Evolutionary conservation across 2,329 filamentous ascomycete genomes (phyloP).

Genomic region (Aspergillus bombycis): DNA sequence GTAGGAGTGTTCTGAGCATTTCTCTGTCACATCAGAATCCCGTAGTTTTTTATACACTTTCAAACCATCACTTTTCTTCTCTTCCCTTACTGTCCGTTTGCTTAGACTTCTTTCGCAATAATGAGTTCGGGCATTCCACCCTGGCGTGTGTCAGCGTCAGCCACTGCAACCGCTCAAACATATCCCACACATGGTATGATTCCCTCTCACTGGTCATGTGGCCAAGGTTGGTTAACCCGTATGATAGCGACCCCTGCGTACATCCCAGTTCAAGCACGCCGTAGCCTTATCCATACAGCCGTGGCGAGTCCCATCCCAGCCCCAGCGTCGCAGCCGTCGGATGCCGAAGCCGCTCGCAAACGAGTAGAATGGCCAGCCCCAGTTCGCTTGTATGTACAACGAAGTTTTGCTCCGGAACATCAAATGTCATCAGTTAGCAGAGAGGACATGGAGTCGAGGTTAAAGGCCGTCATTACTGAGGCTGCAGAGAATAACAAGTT

Average conservation of each 20-base stretch:
- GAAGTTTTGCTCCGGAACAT: conserved; percentile 79
- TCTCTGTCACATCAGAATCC: conserved; percentile 15
- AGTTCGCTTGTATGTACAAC: conserved; percentile 86
- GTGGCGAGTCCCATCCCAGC: conserved; percentile 22
- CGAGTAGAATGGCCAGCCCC: conserved; percentile 76
- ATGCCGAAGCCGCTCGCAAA: conserved; percentile 49
- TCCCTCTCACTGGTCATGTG: neutral
- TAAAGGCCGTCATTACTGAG: conserved; percentile 82
- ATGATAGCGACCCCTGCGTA: conserved; percentile 56
- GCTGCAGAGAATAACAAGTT: conserved; percentile 76
- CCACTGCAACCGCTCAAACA: conserved; percentile 31
- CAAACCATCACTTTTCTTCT: conserved; percentile 17
- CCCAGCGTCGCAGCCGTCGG: conserved; percentile 31
- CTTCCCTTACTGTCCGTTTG: conserved; percentile 13
- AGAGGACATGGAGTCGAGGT: conserved; percentile 76
- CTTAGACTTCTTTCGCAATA: conserved; percentile 21
- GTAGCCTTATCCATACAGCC: conserved; percentile 56
- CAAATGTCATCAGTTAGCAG: conserved; percentile 64
- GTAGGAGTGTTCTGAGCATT: conserved; percentile 20
- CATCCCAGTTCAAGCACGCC: conserved; percentile 65
- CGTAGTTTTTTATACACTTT: conserved; percentile 21
- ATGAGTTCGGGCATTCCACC: conserved; percentile 46
- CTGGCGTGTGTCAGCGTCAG: conserved; percentile 40
- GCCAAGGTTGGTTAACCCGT: conserved; percentile 19
- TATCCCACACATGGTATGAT: conserved; percentile 39